A percentile compares a stretch with the other conserved stretches of the same genome.
phyloP scores from a whole-genome alignment of 768 basidiomycete genomes.

The Chlorophyllum brunneum region DNA sequence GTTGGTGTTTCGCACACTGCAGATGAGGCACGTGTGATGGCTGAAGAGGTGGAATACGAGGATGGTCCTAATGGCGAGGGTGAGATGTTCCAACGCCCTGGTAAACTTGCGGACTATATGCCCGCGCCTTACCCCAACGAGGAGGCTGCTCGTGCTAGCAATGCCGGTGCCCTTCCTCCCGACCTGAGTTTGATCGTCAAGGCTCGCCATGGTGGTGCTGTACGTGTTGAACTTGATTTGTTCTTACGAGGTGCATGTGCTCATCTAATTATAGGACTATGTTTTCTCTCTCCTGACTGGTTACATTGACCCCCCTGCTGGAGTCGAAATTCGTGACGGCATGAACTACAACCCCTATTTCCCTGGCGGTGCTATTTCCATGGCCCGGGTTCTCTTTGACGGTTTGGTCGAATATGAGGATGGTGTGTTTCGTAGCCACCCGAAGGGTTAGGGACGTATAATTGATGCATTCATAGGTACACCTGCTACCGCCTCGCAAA shows the following conservation, averaged over 20 bases:
- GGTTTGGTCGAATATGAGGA: slow-evolving; percentile 96
- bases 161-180: slow-evolving; percentile 93
- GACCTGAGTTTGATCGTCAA: slow-evolving; percentile 97
- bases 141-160: slow-evolving; percentile 91
- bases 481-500: slow-evolving; percentile 94
- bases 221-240: slow-evolving; percentile 39
- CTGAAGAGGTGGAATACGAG: slow-evolving; percentile 94
- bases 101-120: slow-evolving; percentile 97
- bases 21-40: slow-evolving; percentile 85
- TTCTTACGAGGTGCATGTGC: too few relatives aligned
- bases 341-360: slow-evolving; percentile 99
- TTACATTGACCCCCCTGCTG: slow-evolving; percentile 94
- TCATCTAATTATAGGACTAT: slow-evolving; percentile 66
- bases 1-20: slow-evolving; percentile 97
- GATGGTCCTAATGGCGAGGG: slow-evolving; percentile 94
- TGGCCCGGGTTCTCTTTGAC: slow-evolving; percentile 96
- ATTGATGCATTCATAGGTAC: slow-evolving; percentile 54
- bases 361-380: slow-evolving; percentile 97
- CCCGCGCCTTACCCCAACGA: slow-evolving; percentile 96
- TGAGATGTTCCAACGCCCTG: slow-evolving; percentile 98
- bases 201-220: slow-evolving; percentile 94
- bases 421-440: slow-evolving; percentile 37
- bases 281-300: slow-evolving; percentile 96
- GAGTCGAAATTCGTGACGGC: slow-evolving; percentile 91
- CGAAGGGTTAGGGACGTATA: neutral